Evolutionary conservation across 139 green algal genomes (phyloP).

Genomic region (Coelastrella sp.): DNA sequence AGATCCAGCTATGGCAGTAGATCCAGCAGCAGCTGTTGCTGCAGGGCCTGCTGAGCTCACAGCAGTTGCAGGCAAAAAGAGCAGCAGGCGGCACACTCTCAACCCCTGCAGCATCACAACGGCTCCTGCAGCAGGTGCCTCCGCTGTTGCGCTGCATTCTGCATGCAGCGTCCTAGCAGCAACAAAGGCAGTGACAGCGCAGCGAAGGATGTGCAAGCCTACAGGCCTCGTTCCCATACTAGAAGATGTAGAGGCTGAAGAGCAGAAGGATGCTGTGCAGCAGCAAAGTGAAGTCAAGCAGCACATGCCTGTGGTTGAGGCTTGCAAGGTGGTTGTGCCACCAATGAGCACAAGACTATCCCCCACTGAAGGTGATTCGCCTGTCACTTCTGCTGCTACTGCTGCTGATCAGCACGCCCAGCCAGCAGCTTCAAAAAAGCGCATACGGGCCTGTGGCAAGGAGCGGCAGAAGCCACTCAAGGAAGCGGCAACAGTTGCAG

Average conservation of each 20-base stretch:
- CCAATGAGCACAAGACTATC: neutral
- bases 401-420: neutral
- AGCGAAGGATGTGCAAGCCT: neutral
- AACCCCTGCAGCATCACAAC: neutral
- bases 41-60: neutral
- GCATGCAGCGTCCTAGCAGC: neutral
- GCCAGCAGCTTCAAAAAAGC: neutral
- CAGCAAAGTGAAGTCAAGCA: neutral
- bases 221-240: neutral
- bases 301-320: neutral
- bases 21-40: neutral
- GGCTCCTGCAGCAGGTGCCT: neutral
- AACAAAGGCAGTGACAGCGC: neutral
- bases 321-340: neutral
- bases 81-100: neutral
- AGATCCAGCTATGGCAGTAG: neutral
- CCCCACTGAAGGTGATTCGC: neutral
- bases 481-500: neutral
- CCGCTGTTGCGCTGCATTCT: neutral
- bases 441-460: neutral
- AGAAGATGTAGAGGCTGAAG: neutral
- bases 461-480: neutral
- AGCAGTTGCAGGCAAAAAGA: neutral
- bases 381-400: neutral
- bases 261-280: neutral